A percentile compares a stretch with the other conserved stretches of the same genome.
Conservation (phyloP, 257 asterid genomes). For the Primulina tabacum region DNA sequence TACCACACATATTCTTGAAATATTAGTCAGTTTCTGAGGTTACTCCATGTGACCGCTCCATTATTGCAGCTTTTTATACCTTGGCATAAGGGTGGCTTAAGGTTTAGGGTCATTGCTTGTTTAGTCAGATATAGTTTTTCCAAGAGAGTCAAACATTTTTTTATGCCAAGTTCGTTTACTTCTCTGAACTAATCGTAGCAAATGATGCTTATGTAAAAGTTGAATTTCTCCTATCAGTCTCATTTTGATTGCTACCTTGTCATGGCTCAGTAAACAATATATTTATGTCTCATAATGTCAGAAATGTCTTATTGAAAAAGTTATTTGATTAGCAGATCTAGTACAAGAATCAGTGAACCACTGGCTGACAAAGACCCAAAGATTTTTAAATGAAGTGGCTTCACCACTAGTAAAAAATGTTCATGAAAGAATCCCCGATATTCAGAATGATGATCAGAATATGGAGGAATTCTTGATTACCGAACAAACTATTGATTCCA, state of each 20-base stretch:
- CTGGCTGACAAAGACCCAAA: constrained; percentile 82
- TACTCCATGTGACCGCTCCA: too few relatives aligned
- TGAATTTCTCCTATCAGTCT: background rate
- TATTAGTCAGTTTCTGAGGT: too few relatives aligned
- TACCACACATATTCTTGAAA: too few relatives aligned
- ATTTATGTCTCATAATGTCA: background rate
- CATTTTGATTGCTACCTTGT: background rate
- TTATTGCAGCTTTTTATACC: too few relatives aligned
- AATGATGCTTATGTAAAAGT: constrained; percentile 4
- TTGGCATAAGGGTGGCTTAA: too few relatives aligned
- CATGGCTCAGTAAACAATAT: background rate
- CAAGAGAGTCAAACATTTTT: background rate
- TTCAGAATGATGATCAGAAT: constrained; percentile 44
- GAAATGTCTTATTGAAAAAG: constrained; percentile 2
- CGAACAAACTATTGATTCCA: constrained; percentile 71
- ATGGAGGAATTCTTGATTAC: constrained; percentile 58
- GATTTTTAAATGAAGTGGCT: constrained; percentile 64
- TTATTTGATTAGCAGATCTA: constrained; percentile 47
- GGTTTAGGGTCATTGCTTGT: background rate
- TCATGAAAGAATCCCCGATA: constrained; percentile 46
- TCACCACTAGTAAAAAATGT: constrained; percentile 76
- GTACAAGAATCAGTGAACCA: constrained; percentile 74
- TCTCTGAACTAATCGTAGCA: background rate
- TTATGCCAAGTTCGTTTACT: background rate
- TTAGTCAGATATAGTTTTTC: background rate